These are phyloP conservation scores for Brassica hybrid DNA, from an alignment of 441 rosid genomes.

Conservation along the genomic window DNA sequence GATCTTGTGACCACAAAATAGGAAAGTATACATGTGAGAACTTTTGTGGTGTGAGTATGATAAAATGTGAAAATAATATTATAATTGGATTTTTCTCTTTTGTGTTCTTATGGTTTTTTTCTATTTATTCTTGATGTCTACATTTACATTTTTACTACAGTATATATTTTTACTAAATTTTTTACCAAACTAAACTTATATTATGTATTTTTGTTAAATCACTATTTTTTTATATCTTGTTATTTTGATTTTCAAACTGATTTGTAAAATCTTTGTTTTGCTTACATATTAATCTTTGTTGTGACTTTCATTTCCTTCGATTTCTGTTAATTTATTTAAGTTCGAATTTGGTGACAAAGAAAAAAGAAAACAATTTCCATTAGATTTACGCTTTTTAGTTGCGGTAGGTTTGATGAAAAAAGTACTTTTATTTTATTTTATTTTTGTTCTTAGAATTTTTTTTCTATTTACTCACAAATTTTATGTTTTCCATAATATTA, in stretches of 20 bases:
- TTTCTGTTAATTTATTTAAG: background rate
- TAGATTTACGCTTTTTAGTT: background rate
- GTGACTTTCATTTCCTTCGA: background rate
- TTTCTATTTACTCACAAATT: too few relatives aligned
- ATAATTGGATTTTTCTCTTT: too few relatives aligned
- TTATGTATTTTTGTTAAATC: too few relatives aligned
- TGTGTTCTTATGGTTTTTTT: too few relatives aligned
- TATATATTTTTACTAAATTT: background rate
- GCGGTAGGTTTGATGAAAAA: too few relatives aligned
- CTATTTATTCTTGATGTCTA: background rate
- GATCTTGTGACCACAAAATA: background rate
- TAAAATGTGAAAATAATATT: background rate
- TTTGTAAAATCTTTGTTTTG: too few relatives aligned
- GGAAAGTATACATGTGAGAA: background rate
- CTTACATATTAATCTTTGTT: background rate
- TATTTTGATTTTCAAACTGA: background rate
- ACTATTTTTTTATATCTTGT: background rate
- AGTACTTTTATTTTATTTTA: too few relatives aligned
- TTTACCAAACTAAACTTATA: background rate
- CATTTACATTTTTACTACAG: too few relatives aligned
- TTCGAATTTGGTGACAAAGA: background rate
- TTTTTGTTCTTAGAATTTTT: too few relatives aligned
- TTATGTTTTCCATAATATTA: too few relatives aligned
- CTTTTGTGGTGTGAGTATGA: background rate
- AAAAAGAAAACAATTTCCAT: too few relatives aligned